A percentile compares a stretch with the other conserved stretches of the same genome.
Evolutionary conservation across 2,329 filamentous ascomycete species (phyloP).

Genomic region (Arthroderma sp.): DNA sequence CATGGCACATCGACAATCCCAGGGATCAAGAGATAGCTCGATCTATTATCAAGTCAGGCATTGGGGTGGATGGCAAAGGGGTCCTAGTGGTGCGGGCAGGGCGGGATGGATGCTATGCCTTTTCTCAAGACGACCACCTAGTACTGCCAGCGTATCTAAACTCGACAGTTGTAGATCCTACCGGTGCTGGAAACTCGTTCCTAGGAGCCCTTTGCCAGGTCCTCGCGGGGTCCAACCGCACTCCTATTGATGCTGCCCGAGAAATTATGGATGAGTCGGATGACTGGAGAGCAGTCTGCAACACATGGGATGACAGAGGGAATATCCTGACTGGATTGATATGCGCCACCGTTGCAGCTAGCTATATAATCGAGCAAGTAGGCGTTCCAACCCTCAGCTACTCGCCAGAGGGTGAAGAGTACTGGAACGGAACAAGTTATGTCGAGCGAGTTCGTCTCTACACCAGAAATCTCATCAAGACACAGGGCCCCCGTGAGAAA

Average conservation of each 20-base stretch:
- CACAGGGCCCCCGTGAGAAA: constrained; percentile 19
- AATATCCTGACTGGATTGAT: constrained; percentile 53
- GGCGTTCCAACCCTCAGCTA: constrained; percentile 52
- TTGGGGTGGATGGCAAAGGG: constrained; percentile 28
- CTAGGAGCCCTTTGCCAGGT: constrained; percentile 51
- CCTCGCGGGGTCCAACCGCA: constrained; percentile 35
- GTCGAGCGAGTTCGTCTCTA: constrained; percentile 35
- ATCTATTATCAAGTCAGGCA: constrained; percentile 26
- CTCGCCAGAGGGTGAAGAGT: constrained; percentile 24
- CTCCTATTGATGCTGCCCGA: constrained; percentile 22
- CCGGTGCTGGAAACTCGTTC: constrained; percentile 87
- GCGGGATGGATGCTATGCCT: constrained; percentile 46
- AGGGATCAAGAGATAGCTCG: constrained; percentile 25
- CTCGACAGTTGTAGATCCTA: constrained; percentile 66
- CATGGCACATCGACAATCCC: constrained; percentile 23
- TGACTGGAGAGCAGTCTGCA: constrained; percentile 37
- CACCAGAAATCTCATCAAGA: constrained; percentile 31
- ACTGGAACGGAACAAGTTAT: constrained; percentile 37
- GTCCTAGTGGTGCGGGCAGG: constrained; percentile 46
- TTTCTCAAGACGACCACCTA: constrained; percentile 30
- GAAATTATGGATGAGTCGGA: constrained; percentile 38
- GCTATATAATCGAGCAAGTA: constrained; percentile 89
- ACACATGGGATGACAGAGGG: constrained; percentile 38
- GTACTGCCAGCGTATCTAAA: constrained; percentile 72
- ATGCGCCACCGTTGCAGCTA: constrained; percentile 72